phyloP scores from a whole-genome alignment of 2,329 filamentous ascomycete genomes.

The Xylariaceae sp. region DNA sequence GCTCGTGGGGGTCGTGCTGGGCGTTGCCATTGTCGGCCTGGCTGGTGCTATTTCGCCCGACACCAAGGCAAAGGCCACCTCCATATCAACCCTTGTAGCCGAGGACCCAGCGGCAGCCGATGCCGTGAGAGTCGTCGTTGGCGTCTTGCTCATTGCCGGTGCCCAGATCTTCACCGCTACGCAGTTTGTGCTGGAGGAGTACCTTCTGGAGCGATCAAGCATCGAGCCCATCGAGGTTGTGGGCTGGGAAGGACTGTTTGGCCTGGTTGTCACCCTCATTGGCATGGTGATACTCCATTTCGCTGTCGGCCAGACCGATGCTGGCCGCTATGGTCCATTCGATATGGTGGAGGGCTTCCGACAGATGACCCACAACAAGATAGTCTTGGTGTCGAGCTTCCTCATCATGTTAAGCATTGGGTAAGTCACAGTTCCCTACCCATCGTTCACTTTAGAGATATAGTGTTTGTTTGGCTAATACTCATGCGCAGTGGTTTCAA shows the following conservation, averaged over 20 bases:
- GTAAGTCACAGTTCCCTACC: constrained; percentile 49
- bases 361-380: constrained; percentile 70
- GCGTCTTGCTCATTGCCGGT: constrained; percentile 85
- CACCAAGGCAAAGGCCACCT: constrained; percentile 46
- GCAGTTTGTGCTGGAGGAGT: constrained; percentile 95
- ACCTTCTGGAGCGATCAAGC: constrained; percentile 66
- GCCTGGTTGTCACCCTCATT: constrained; percentile 74
- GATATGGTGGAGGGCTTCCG: constrained; percentile 83
- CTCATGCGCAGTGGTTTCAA: constrained; percentile 75
- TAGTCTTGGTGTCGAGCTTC: constrained; percentile 73
- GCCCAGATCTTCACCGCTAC: constrained; percentile 96
- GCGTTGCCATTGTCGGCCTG: constrained; percentile 86
- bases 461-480: constrained; percentile 18
- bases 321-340: constrained; percentile 79
- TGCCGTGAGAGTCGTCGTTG: constrained; percentile 69
- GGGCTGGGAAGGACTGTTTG: constrained; percentile 94
- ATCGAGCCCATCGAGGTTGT: constrained; percentile 85
- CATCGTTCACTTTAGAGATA: background rate
- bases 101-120: constrained; percentile 41
- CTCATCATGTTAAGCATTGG: constrained; percentile 98
- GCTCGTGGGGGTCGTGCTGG: constrained; percentile 79
- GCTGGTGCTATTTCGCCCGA: constrained; percentile 80
- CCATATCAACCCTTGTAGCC: constrained; percentile 28
- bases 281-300: constrained; percentile 80
- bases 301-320: constrained; percentile 69